Evolutionary conservation across 2,329 filamentous ascomycete genomes (phyloP), one percentile per base, ranked within the genome.

Genomic region (Lanzia echinophila): DNA sequence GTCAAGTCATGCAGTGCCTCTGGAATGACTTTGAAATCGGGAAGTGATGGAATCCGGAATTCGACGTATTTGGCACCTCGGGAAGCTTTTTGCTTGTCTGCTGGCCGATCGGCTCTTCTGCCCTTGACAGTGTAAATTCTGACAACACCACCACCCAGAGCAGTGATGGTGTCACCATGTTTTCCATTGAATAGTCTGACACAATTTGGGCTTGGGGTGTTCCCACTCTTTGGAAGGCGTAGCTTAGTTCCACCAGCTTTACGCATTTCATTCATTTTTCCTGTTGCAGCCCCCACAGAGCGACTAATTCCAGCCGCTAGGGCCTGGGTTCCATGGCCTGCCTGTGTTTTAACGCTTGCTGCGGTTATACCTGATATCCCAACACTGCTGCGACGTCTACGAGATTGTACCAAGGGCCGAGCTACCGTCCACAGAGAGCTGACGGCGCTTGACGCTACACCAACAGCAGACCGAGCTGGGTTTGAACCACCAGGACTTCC

Each of bases 211-310:
- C 77, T 77, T 1, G 83, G 80, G 13, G 71, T 71, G 15, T 75
- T 72, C 24, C 75, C 68, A 45, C 79, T 77, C 11, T 73, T 71
- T 11, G 86, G 87, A 31, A 90, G 73, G 44, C 86, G 80, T 41
- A 90, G 88, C 79, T 58, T 88, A 81, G 68, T 90, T 66, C 90
- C 87, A 11, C 84, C 84, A 0, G 82, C 87, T 62, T 90, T 86
- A 45, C 87, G 83, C 55, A 90, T 78, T 60, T 87, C 82, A 60
- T 77, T 86, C 67, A 87, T 82, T 42, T 78, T 82, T 54, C 84
- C 86, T n/a, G 85, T 87, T 66, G 85, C 66, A 38, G 66, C 86
- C 39, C 83, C 85, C 28, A 90, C 78, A 3, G 87, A 89, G 66
- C 83, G 84, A 66, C 83, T 88, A 58, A 91, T 83, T 44, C 85